Evolutionary conservation across 768 basidiomycete species (phyloP), one percentile per base, ranked within the genome.

Genomic region (Suillus fuscotomentosus): DNA sequence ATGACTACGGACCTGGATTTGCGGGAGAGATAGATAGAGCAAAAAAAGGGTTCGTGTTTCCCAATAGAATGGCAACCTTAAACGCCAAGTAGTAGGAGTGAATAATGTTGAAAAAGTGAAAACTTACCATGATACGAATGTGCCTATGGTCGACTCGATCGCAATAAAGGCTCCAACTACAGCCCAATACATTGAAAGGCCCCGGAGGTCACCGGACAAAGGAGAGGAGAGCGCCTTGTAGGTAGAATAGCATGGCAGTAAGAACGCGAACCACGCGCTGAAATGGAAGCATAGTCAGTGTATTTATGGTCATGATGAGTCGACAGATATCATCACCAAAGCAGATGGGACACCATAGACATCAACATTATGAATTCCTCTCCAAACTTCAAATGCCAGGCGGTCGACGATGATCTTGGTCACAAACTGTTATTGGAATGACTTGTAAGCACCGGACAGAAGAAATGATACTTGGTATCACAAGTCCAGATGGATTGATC

Each of bases 1-100:
- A 47, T 11, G 39, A 56, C 47, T 41, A 75, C 78, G 56, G 63
- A 86, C 90, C 82, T 89, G 83, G 1, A 83, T 88, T 76, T 90
- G 88, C 8, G 89, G 89, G 20, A 91, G 82, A 10, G 88, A 76
- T 51, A 91, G 73, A 77, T 87, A 91, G 31, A 91, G 78, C 4
- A 91, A 72, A 71, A 90, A 86, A 4, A 86, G 27, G n/a, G 87
- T 89, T 69, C 90, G 86, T 60, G 84, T 53, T 70, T 91, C 90
- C 86, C 86, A 90, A 71, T 91, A 91, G 72, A 92, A 89, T 8
- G 90, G 90, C 48, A 91, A 70, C 90, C 90, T 90, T 69, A 55
- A 59, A 27, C 45, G 61, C 7, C 48, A 61, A 62, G 73, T 41
- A 71, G 67, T 41, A 71, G 67, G 56, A 63, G 61, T 66, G 53